Conservation (phyloP, 2,329 filamentous ascomycete species). For the Penicillium sp. region DNA sequence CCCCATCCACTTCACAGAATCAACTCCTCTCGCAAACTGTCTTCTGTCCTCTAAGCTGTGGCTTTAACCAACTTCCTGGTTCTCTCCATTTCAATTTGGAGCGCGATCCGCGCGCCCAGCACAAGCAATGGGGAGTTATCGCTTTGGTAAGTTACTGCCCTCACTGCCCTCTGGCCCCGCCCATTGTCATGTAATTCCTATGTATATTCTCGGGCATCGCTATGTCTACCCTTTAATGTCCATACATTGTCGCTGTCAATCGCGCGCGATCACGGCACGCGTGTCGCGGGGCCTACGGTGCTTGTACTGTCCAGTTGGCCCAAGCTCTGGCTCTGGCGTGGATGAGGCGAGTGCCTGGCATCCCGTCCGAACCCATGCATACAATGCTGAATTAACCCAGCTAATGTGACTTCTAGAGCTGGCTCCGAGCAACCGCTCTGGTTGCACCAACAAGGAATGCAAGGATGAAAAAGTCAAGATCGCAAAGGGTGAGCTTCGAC, state of each 20-base stretch:
- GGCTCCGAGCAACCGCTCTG: constrained; percentile 65
- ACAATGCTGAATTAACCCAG: neutral
- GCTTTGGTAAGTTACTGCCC: constrained; percentile 25
- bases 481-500: constrained; percentile 69
- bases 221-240: neutral
- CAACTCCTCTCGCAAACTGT: neutral
- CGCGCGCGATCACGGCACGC: neutral
- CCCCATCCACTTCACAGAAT: neutral
- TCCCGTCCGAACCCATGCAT: neutral
- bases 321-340: neutral
- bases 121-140: constrained; percentile 9
- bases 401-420: constrained; percentile 53
- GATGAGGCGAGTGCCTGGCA: neutral
- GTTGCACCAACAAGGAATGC: constrained; percentile 69
- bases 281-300: neutral
- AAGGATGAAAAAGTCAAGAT: constrained; percentile 68
- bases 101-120: neutral
- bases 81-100: neutral
- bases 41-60: neutral
- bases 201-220: neutral
- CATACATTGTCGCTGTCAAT: neutral
- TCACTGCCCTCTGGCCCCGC: neutral
- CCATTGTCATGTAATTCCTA: neutral
- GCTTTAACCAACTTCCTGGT: neutral
- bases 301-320: constrained; percentile 4